These are phyloP conservation scores for Naganishia vishniacii DNA, from an alignment of 768 basidiomycete species.

Conservation along the genomic window DNA sequence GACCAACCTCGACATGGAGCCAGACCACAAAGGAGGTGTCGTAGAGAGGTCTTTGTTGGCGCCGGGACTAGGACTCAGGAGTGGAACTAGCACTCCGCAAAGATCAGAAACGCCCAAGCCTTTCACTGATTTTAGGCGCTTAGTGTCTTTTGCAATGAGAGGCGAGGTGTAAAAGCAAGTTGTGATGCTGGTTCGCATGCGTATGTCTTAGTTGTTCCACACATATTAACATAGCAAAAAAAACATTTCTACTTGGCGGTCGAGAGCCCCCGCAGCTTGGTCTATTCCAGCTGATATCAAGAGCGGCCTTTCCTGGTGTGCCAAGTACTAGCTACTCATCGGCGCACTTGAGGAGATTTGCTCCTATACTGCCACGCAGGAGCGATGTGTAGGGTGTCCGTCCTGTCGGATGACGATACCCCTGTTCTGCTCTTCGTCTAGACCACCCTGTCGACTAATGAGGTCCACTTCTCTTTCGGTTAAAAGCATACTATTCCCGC, in stretches of 20 bases:
- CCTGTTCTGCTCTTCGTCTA: not conserved
- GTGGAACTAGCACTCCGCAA: slow-evolving; percentile 27
- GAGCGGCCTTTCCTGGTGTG: no score
- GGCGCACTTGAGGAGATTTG: no score
- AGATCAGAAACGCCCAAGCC: slow-evolving; percentile 64
- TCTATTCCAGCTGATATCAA: no score
- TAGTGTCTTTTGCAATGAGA: slow-evolving; percentile 75
- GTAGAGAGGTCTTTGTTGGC: not conserved
- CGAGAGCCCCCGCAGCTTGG: no score
- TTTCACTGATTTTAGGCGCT: slow-evolving; percentile 78
- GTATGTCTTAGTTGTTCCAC: no score
- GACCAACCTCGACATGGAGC: slow-evolving; percentile 92
- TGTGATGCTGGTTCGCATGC: no score
- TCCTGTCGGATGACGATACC: not conserved
- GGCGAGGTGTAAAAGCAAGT: slow-evolving; percentile 7
- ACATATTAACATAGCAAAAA: no score
- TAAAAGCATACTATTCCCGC: not conserved
- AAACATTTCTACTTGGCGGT: no score
- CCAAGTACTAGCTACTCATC: no score
- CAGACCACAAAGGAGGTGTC: slow-evolving; percentile 43
- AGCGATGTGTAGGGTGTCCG: slow-evolving; percentile 1
- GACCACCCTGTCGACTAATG: slow-evolving; percentile 1
- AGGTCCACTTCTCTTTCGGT: not conserved
- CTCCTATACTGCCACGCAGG: not conserved
- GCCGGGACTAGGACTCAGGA: not conserved